phyloP scores from a whole-genome alignment of 805 yeast species.

The Sungouiozyma intestinalis region DNA sequence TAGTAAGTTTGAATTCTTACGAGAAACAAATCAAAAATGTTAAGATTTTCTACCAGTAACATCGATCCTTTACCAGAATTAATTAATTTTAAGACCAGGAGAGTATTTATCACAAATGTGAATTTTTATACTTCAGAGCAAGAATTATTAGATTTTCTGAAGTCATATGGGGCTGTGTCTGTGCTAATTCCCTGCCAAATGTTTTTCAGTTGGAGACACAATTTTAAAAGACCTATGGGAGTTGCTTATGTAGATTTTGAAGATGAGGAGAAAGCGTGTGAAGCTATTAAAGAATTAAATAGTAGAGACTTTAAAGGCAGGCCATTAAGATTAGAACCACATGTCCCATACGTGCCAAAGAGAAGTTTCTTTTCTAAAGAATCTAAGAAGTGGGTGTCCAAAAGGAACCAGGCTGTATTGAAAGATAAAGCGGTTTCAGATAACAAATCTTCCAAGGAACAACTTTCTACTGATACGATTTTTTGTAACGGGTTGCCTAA shows the following conservation, averaged over 20 bases:
- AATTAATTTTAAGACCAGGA: slow-evolving; percentile 9
- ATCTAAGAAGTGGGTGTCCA: slow-evolving; percentile 1
- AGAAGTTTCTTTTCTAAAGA: neutral
- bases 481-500: slow-evolving; percentile 34
- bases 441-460: neutral
- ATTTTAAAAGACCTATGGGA: slow-evolving; percentile 41
- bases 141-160: slow-evolving; percentile 38
- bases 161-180: slow-evolving; percentile 32
- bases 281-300: slow-evolving; percentile 54
- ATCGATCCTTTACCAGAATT: neutral
- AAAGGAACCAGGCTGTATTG: slow-evolving; percentile 1
- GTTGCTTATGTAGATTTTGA: slow-evolving; percentile 78
- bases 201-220: slow-evolving; percentile 34
- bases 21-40: neutral
- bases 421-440: slow-evolving; percentile 1
- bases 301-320: slow-evolving; percentile 46
- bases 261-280: slow-evolving; percentile 48
- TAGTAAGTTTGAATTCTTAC: neutral
- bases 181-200: slow-evolving; percentile 48
- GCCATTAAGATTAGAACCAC: slow-evolving; percentile 31
- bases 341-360: slow-evolving; percentile 33
- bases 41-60: neutral
- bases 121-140: slow-evolving; percentile 42
- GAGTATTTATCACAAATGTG: slow-evolving; percentile 47
- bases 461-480: slow-evolving; percentile 35